These are phyloP conservation scores for Gamarada debralockiae DNA, from an alignment of 495 filamentous ascomycete genomes.

Conservation along the genomic window DNA sequence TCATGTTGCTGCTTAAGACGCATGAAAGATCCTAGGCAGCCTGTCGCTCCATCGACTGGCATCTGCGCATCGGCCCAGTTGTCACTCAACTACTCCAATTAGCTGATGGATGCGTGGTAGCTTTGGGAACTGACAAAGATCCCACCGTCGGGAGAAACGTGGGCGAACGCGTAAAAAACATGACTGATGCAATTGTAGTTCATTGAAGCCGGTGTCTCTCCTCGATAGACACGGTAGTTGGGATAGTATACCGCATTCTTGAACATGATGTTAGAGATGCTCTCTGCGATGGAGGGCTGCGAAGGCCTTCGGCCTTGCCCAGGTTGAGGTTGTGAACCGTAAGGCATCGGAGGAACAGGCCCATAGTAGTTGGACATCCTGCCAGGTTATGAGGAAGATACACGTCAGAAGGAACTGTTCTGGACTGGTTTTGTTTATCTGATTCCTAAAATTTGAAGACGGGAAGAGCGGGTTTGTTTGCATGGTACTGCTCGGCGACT, in stretches of 20 bases:
- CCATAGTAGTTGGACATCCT: conserved; percentile 15
- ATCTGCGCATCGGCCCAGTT: conserved; percentile 81
- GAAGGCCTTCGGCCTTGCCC: conserved; percentile 14
- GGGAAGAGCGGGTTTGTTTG: background rate
- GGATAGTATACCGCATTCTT: conserved; percentile 89
- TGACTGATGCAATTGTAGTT: conserved; percentile 61
- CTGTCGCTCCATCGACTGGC: conserved; percentile 71
- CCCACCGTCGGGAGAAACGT: conserved; percentile 72
- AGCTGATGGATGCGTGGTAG: conserved; percentile 10
- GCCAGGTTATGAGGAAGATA: background rate
- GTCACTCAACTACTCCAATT: conserved; percentile 64
- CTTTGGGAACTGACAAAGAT: conserved; percentile 61
- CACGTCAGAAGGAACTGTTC: background rate
- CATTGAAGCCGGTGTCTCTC: conserved; percentile 73
- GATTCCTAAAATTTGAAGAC: background rate
- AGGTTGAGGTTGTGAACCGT: conserved; percentile 10
- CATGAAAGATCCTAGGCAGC: conserved; percentile 73
- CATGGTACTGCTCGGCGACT: background rate
- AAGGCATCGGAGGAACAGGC: conserved; percentile 18
- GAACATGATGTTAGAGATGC: conserved; percentile 40
- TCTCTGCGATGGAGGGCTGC: conserved; percentile 19
- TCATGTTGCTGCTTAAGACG: conserved; percentile 69
- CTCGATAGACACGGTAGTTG: conserved; percentile 75
- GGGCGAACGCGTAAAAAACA: conserved; percentile 89
- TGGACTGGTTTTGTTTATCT: background rate